Evolutionary conservation across 768 basidiomycete genomes (phyloP).

Genomic region (Hypholoma fasciculare): DNA sequence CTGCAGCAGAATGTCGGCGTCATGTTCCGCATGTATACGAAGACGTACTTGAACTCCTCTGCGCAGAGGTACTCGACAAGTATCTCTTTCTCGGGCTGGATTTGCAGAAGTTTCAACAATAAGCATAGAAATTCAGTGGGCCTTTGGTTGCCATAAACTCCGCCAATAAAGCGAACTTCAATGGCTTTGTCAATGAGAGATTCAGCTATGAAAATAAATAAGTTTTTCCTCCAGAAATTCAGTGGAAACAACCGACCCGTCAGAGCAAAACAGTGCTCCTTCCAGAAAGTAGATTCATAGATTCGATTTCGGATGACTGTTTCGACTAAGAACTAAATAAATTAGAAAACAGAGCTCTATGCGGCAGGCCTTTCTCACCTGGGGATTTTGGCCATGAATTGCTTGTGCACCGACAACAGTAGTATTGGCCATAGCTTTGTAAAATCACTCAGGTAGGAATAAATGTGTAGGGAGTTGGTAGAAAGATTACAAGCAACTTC

Average conservation of each 20-base stretch:
- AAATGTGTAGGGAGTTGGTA: background rate
- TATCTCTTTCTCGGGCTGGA: constrained; percentile 98
- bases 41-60: constrained; percentile 94
- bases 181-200: constrained; percentile 93
- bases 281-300: constrained; percentile 39
- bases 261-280: constrained; percentile 6
- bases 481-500: background rate
- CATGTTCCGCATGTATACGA: background rate
- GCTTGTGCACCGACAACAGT: constrained; percentile 84
- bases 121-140: constrained; percentile 95
- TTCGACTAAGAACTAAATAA: constrained; percentile 83
- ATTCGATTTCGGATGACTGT: constrained; percentile 95
- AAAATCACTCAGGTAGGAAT: too few species aligned
- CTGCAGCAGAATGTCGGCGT: constrained; percentile 37
- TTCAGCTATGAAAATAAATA: constrained; percentile 58
- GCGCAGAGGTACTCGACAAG: constrained; percentile 92
- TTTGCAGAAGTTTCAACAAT: constrained; percentile 90
- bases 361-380: constrained; percentile 48
- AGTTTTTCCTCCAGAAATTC: background rate
- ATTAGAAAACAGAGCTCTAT: constrained; percentile 19
- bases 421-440: constrained; percentile 77
- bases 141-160: constrained; percentile 92
- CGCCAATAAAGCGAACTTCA: constrained; percentile 79
- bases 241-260: background rate
- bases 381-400: constrained; percentile 97